Evolutionary conservation across 2,329 filamentous ascomycete species (phyloP), one percentile per base, ranked within the genome.

Genomic region (Neonectria ditissima): DNA sequence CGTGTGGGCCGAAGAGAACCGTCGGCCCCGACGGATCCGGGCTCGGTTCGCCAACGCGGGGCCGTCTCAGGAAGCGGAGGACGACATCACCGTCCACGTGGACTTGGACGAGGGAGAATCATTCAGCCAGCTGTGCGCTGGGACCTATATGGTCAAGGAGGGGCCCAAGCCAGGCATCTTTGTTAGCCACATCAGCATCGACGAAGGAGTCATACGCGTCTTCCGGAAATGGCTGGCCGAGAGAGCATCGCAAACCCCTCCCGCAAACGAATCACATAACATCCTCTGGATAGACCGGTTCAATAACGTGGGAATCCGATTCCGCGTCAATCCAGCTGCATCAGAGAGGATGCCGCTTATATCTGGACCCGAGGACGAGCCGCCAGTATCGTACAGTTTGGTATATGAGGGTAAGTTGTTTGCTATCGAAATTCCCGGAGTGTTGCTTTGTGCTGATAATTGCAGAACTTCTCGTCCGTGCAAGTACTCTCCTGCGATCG

Each of bases 1-100:
- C 2, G 82, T 88, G 45, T 81, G 84, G 60, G 83, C 86, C 43
- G 84, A 88, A 55, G 84, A 86, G 55, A 83, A 83, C 47, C 76
- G 78, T 55, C 82, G 76, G 37, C 71, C 75, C 18, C 72, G 78
- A 44, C 74, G 72, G 48, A 44, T 54, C 24, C 65, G 44, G n/a
- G 58, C 37, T 39, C 63, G 51, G n/a, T 41, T 41, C n/a, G 8
- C 9, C 8, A 41, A 20, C 8, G 37, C n/a, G n/a, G 37, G 16
- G 11, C 37, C n/a, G 10, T 18, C n/a, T n/a, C n/a, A 41, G 4
- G 34, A 41, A 41, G n/a, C 2, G 9, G 37, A 41, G 7, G 37
- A 41, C 13, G 37, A 41, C n/a, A 41, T 41, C 37, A 41, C 37
- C 3, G 37, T 41, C n/a, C 10, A 11, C 10, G 37, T 41, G 9